Percentiles rank a stretch among this genome's conserved stretches.
Conservation (phyloP, 768 basidiomycete species). For the Rhizopogon vulgaris region DNA sequence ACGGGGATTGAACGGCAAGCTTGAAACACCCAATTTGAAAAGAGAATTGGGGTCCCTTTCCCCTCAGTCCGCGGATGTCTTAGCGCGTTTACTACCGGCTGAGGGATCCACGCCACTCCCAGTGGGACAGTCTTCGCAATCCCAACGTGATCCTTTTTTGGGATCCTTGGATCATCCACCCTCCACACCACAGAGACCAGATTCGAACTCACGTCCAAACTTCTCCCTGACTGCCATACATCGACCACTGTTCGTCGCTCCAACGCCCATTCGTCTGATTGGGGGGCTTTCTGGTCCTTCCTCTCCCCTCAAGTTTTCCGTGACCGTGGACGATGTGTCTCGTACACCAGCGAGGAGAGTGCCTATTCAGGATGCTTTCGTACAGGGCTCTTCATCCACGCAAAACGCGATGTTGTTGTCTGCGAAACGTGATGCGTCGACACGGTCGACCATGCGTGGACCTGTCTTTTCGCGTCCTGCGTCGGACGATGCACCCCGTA, state of each 20-base stretch:
- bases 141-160: conserved; percentile 13
- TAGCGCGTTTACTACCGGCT: conserved; percentile 32
- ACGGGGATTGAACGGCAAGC: conserved; percentile 27
- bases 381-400: conserved; percentile 44
- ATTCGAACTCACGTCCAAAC: conserved; percentile 8
- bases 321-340: conserved; percentile 30
- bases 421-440: conserved; percentile 14
- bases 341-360: conserved; percentile 65
- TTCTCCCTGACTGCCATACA: conserved; percentile 15
- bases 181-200: conserved; percentile 15
- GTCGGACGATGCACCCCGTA: conserved; percentile 32
- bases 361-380: conserved; percentile 46
- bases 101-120: conserved; percentile 12
- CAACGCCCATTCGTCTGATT: conserved; percentile 21
- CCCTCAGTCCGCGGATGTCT: conserved; percentile 44
- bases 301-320: conserved; percentile 30
- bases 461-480: conserved; percentile 38
- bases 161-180: conserved; percentile 23
- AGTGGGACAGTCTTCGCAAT: conserved; percentile 7
- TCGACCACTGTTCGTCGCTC: conserved; percentile 23
- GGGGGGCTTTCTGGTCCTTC: conserved; percentile 4
- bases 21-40: conserved; percentile 12
- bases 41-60: conserved; percentile 53
- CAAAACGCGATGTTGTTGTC: conserved; percentile 37
- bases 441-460: conserved; percentile 12